Percentiles rank a stretch among this genome's conserved stretches.
Conservation (phyloP, 257 asterid genomes). For the Fraxinus excelsior region DNA sequence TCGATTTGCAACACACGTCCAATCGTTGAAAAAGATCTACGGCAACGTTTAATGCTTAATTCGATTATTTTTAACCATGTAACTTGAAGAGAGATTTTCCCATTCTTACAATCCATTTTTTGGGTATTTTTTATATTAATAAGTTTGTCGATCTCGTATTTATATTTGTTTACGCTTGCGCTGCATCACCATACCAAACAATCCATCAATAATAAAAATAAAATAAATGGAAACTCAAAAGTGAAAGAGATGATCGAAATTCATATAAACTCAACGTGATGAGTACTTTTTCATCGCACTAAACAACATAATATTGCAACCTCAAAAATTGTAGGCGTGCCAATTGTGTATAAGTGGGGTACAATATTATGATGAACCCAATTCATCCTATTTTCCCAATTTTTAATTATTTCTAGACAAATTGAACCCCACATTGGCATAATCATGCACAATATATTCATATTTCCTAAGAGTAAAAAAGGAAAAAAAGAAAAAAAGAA, state of each 20-base stretch:
- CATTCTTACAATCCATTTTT: too few species aligned
- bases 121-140: too few species aligned
- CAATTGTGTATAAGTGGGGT: constrained; percentile 64
- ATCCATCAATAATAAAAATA: neutral
- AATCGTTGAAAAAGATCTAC: too few species aligned
- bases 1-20: too few species aligned
- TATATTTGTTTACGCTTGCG: too few species aligned
- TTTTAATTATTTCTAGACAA: constrained; percentile 31
- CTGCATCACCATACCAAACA: neutral
- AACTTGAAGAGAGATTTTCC: too few species aligned
- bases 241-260: constrained; percentile 34
- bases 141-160: too few species aligned
- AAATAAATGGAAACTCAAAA: constrained; percentile 3
- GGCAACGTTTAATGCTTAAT: too few species aligned
- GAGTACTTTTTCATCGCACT: constrained; percentile 47
- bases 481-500: constrained; percentile 25
- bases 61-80: too few species aligned
- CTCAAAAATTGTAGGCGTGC: constrained; percentile 74
- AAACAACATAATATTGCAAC: constrained; percentile 34
- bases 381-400: constrained; percentile 14
- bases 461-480: constrained; percentile 28
- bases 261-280: constrained; percentile 38
- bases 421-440: constrained; percentile 55
- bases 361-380: constrained; percentile 77
- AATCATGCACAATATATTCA: constrained; percentile 41